These are phyloP conservation scores for Hirsutella minnesotensis DNA, from an alignment of 2,329 filamentous ascomycete genomes.

Conservation along the genomic window DNA sequence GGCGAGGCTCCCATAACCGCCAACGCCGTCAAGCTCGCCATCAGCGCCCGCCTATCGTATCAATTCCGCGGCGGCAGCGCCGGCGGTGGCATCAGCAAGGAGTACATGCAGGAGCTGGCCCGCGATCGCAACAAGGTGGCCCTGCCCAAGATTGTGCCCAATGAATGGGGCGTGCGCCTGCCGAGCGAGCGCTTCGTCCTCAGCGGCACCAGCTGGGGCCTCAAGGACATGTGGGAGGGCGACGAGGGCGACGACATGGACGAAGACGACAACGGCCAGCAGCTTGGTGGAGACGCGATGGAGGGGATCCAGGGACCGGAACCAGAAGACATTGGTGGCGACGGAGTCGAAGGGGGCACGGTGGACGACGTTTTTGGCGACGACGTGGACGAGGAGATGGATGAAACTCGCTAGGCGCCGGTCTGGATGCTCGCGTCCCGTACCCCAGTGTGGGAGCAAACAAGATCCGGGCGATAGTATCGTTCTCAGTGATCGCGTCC, in stretches of 20 bases:
- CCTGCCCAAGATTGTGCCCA: slow-evolving; percentile 49
- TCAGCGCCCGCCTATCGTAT: slow-evolving; percentile 54
- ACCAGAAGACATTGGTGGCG: slow-evolving; percentile 30
- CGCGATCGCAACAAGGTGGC: slow-evolving; percentile 56
- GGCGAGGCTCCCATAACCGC: slow-evolving; percentile 48
- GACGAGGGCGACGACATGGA: slow-evolving; percentile 27
- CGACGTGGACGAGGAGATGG: slow-evolving; percentile 46
- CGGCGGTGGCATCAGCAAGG: slow-evolving; percentile 50
- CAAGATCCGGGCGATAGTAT: no score
- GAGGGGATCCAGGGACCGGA: slow-evolving; percentile 31
- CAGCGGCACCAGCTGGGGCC: slow-evolving; percentile 52
- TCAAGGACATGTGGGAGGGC: slow-evolving; percentile 47
- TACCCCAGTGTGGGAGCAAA: no score
- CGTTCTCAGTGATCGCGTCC: no score
- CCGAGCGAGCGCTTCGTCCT: slow-evolving; percentile 59
- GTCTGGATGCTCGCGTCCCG: no score
- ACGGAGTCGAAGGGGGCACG: slow-evolving; percentile 36
- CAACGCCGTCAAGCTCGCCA: slow-evolving; percentile 61
- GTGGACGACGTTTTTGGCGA: slow-evolving; percentile 44
- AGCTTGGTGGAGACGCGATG: slow-evolving; percentile 34
- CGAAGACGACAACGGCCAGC: slow-evolving; percentile 27
- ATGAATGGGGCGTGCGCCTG: slow-evolving; percentile 56
- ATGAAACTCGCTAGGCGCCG: slow-evolving; percentile 20
- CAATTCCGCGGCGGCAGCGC: slow-evolving; percentile 51
- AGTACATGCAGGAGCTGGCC: slow-evolving; percentile 67